Conservation (phyloP, 305 asterid genomes). For the Fraxinus latifolia region DNA sequence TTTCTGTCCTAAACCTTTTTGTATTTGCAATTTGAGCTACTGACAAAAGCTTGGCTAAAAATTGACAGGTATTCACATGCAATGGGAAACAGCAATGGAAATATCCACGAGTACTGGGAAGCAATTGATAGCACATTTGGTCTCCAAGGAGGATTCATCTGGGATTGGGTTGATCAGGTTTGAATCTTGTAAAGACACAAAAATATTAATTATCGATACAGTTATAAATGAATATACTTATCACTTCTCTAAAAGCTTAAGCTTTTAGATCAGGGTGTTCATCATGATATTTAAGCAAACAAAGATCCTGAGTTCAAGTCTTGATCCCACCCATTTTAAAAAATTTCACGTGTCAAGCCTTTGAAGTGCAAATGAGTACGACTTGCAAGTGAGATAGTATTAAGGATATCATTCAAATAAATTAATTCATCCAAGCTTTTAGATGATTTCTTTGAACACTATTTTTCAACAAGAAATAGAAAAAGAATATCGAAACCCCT, state of each 20-base stretch:
- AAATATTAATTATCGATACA: neutral
- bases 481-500: neutral
- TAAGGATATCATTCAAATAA: neutral
- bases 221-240: neutral
- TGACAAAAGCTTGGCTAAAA: slow-evolving; percentile 18
- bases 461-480: neutral
- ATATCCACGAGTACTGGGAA: slow-evolving; percentile 92
- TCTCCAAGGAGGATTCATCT: slow-evolving; percentile 97
- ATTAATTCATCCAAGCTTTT: neutral
- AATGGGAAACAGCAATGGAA: slow-evolving; percentile 98
- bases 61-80: slow-evolving; percentile 80
- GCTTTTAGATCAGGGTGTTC: neutral
- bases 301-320: neutral
- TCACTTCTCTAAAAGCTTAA: neutral
- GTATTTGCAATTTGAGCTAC: slow-evolving; percentile 25
- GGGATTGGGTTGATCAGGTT: slow-evolving; percentile 99
- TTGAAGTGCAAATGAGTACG: neutral
- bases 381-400: neutral
- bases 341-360: neutral
- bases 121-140: slow-evolving; percentile 95
- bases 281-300: neutral
- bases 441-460: neutral
- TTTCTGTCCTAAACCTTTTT: slow-evolving; percentile 13
- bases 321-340: neutral
- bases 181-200: slow-evolving; percentile 13